Evolutionary conservation across 495 filamentous ascomycete genomes (phyloP).

Genomic region (Margaritispora aquatica): DNA sequence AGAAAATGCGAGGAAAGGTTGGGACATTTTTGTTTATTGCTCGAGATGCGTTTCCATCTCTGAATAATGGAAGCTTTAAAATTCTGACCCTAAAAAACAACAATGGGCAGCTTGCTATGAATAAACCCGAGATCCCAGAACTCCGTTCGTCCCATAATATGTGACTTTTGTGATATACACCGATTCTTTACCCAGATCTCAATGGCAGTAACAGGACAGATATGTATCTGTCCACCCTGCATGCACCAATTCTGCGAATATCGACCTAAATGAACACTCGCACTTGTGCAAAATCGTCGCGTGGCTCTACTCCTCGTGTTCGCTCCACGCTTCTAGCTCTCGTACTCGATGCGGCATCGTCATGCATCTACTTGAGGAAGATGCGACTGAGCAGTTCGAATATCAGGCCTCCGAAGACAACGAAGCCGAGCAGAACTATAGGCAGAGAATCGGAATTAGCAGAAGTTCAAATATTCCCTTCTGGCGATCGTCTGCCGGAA

Average conservation of each 20-base stretch:
- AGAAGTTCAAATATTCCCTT: too few relatives aligned
- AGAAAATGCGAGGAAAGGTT: not conserved
- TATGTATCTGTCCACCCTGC: not conserved
- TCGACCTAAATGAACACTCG: too few relatives aligned
- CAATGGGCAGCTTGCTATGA: not conserved
- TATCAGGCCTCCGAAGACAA: constrained; percentile 76
- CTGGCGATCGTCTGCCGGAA: too few relatives aligned
- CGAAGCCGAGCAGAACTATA: constrained; percentile 69
- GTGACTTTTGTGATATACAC: not conserved
- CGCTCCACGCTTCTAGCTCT: not conserved
- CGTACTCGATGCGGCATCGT: not conserved
- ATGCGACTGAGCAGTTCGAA: constrained; percentile 76
- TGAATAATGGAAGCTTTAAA: not conserved
- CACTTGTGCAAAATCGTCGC: too few relatives aligned
- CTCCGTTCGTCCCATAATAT: not conserved
- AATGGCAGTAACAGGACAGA: too few relatives aligned
- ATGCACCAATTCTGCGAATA: not conserved
- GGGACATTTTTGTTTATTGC: not conserved
- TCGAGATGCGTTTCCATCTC: not conserved
- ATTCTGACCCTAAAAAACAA: not conserved
- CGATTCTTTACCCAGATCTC: too few relatives aligned
- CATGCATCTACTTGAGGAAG: constrained; percentile 43
- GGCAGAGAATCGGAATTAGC: not conserved
- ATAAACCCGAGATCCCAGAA: not conserved
- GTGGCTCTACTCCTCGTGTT: not conserved